These are phyloP conservation scores for Parmelia sp. DNA, from an alignment of 495 filamentous ascomycete species.

Conservation along the genomic window DNA sequence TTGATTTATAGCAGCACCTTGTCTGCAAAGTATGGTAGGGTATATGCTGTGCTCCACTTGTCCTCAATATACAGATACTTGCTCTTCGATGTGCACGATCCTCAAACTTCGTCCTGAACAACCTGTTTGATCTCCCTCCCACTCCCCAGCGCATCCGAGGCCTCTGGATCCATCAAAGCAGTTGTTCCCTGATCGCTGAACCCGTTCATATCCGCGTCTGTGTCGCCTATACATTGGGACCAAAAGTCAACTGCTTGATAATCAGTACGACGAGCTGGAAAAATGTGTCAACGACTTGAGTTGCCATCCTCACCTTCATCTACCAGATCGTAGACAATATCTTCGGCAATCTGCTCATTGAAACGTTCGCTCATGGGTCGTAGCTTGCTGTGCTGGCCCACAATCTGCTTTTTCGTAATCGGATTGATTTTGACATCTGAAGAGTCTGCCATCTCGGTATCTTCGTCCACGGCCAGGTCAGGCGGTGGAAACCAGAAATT, in stretches of 20 bases:
- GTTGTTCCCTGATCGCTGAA: constrained; percentile 14
- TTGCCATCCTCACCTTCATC: constrained; percentile 38
- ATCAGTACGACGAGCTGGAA: constrained; percentile 64
- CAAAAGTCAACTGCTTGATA: constrained; percentile 25
- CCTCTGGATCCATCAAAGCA: constrained; percentile 15
- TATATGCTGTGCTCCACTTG: neutral
- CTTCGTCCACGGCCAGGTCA: constrained; percentile 35
- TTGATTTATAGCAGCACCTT: neutral
- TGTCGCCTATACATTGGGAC: constrained; percentile 20
- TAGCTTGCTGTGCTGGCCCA: constrained; percentile 31
- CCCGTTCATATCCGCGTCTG: constrained; percentile 19
- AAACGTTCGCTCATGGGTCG: constrained; percentile 70
- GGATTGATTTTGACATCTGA: constrained; percentile 13
- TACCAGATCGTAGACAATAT: constrained; percentile 82
- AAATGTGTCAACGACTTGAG: neutral
- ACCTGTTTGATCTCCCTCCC: constrained; percentile 22
- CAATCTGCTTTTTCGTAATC: constrained; percentile 17
- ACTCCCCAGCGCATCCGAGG: constrained; percentile 12
- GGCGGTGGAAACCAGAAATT: constrained; percentile 84
- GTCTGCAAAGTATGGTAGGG: neutral
- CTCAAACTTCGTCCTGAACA: constrained; percentile 20
- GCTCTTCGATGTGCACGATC: neutral
- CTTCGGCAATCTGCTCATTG: constrained; percentile 92
- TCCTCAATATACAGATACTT: neutral
- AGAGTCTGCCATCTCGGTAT: constrained; percentile 47